Evolutionary conservation across 106 monocot genomes (phyloP).

Genomic region (Narthecium ossifragum): DNA sequence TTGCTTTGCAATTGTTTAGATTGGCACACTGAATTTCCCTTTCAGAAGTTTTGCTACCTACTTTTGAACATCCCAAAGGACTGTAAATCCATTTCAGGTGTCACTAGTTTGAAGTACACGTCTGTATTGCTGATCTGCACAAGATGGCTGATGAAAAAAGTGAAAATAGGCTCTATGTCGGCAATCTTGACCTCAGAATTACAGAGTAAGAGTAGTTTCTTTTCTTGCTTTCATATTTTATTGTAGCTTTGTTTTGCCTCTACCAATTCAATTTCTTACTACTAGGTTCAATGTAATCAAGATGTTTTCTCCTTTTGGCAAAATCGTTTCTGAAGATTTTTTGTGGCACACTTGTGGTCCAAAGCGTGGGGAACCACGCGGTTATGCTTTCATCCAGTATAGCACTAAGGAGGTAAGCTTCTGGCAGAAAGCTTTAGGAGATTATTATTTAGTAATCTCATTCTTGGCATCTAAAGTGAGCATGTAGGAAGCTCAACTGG

Average conservation of each 20-base stretch:
- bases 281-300: conserved; percentile 71
- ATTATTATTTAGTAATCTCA: conserved; percentile 24
- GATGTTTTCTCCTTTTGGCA: conserved; percentile 89
- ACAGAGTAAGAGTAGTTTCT: conserved; percentile 59
- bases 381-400: conserved; percentile 91
- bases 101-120: not conserved
- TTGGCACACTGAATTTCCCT: too few species aligned
- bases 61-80: too few species aligned
- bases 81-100: too few species aligned
- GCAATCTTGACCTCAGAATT: conserved; percentile 86
- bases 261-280: conserved; percentile 1
- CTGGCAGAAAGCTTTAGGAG: not conserved
- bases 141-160: conserved; percentile 33
- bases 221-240: not conserved
- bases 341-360: conserved; percentile 91
- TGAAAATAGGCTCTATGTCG: conserved; percentile 72
- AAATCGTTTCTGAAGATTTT: conserved; percentile 80
- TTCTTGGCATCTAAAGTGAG: conserved; percentile 82
- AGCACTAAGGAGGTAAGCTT: conserved; percentile 68
- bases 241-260: not conserved
- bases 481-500: conserved; percentile 88
- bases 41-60: too few species aligned
- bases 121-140: conserved; percentile 19
- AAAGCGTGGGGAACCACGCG: conserved; percentile 89
- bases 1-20: too few species aligned